Conservation (phyloP, 2,329 filamentous ascomycete genomes). For the Fusarium dlaminii region DNA sequence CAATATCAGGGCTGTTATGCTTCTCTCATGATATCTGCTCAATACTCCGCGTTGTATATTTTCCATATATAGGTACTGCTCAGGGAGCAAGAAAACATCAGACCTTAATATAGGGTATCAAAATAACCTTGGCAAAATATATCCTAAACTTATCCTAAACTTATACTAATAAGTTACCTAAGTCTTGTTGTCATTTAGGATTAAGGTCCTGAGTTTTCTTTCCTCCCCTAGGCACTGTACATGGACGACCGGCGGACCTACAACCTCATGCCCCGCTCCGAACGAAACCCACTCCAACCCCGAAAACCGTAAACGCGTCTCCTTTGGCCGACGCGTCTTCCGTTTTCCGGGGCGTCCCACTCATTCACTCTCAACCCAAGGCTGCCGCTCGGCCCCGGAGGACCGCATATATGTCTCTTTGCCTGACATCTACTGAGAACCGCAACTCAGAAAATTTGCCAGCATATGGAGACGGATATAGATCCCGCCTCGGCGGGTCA, state of each 20-base stretch:
- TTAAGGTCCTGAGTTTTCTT: neutral
- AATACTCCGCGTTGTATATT: neutral
- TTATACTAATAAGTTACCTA: neutral
- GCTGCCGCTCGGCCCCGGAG: constrained; percentile 24
- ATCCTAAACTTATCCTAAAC: neutral
- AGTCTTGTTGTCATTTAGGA: neutral
- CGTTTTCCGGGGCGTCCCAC: constrained; percentile 32
- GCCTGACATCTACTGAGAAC: neutral
- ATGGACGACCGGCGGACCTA: neutral
- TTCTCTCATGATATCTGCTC: neutral
- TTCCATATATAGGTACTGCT: neutral
- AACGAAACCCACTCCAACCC: constrained; percentile 11
- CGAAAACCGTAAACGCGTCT: constrained; percentile 33
- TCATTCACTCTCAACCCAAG: constrained; percentile 16
- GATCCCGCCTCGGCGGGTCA: constrained; percentile 42
- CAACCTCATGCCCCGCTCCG: constrained; percentile 17
- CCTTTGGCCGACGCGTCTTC: constrained; percentile 32
- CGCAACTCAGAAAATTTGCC: neutral
- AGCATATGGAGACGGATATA: constrained; percentile 33
- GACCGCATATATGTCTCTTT: neutral
- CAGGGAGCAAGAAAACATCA: neutral
- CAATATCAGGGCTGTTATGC: neutral
- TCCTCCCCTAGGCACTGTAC: neutral
- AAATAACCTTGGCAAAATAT: no score
- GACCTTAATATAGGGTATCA: neutral